Base-by-base conservation (phyloP, 2,329 filamentous ascomycete genomes). In the Diaporthe ilicicola region DNA sequence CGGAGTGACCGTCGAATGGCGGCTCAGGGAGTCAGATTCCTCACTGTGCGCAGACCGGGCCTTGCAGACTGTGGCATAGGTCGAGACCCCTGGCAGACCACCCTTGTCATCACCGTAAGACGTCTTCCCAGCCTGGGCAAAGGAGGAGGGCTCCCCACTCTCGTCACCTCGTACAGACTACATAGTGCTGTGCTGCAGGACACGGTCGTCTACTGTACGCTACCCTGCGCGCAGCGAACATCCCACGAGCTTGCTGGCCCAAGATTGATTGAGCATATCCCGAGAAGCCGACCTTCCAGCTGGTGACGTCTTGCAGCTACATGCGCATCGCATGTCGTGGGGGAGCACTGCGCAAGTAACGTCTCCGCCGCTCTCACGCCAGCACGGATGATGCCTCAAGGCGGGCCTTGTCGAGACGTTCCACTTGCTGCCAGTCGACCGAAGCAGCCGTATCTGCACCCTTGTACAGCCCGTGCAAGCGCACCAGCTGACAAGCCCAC, bases 1-100 rank as follows among this genome's bases (percentile, higher is more conserved):
- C 62, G 62, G 62, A 54, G 50, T 67, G 50, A 46, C 64, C 50
- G 64, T 54, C 44, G 44, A 67, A 56, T 68, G 66, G 66, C 66
- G 51, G 65, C 53, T 39, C 42, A 56, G n/a, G 29, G 39, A 56
- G 59, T 64, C 44, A 64, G 59, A 50, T 64, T 50, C 3, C 13
- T 8, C 13, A 64, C 59, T 13, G 59, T 64, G 59, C 59, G 59
- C 59, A 13, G 12, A 2, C 3, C 13, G 5, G 37, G n/a, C 44
- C 29, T 12, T 50, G 50, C 44, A 50, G 59, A 64, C 59, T 64
- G 59, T 64, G 59, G 59, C 8, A 34, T 24, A 34, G 4, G 19
- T 37, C 29, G 27, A 48, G 59, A 50, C 59, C 59, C 59, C 59
- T 64, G 59, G 59, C 37, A n/a, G 19, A 27, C 34, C 59, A 37